Evolutionary conservation across 1,284 basidiomycete species (phyloP), one percentile per base, ranked within the genome.

Genomic region (Cystobasidium slooffiae): DNA sequence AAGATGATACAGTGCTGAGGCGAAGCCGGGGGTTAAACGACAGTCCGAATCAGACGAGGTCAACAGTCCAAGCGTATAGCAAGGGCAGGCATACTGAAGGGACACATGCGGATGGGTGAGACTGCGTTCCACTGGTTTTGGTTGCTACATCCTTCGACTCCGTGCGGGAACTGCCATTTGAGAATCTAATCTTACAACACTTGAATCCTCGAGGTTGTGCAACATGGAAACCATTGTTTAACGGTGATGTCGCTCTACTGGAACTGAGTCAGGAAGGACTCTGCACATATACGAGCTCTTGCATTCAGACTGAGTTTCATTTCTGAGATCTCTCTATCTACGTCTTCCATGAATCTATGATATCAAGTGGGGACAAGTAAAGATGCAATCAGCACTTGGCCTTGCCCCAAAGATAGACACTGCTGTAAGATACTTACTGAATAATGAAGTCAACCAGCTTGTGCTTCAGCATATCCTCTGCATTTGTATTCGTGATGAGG

Each of bases 381-480:
- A 37, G 37, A 66, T 14, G 31, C 44, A 51, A 53, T 62, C 43
- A 56, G 31, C 39, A 31, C 18, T 10, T 37, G 6, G 16, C 16
- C 12, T 24, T 6, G 65, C 20, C 8, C 10, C 49, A 39, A 52
- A 14, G 39, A 12, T 49, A 16, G 31, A n/a, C 20, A 18, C 22
- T 10, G 41, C 41, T 22, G 20, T 41, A 10, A 53, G 37, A 47
- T 20, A 80, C 79, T 55, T 78, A 94, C 91, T 99, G 93, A 78
- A 98, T 97, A 84, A 99, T 97, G 84, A 99, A 99, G 84, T 99
- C 97, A 56, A 99, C 97, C 70, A 99, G 90, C 85, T 98, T 99
- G 84, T 99, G 95, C 85, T 99, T 99, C 79, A 98, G 86, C 94
- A 99, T 97, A 2, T 92, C 92, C 82, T 99, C 96, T 31, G 94